A percentile compares a stretch with the other conserved stretches of the same genome.
Evolutionary conservation across 1,284 basidiomycete genomes (phyloP).

Genomic region (Ustilago vetiveriae): DNA sequence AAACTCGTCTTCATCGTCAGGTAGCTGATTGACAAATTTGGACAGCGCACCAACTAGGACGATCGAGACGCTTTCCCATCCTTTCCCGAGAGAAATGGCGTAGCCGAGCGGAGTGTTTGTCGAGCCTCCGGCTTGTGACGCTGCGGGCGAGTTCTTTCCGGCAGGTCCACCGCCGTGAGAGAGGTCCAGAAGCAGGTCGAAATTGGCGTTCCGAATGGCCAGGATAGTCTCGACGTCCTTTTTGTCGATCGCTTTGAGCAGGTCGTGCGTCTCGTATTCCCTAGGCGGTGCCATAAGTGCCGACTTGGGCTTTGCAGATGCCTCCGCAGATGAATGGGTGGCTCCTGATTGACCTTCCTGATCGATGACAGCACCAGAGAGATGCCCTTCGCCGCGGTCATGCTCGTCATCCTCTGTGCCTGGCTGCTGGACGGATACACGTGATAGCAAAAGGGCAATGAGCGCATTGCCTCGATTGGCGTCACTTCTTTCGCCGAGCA

Average conservation of each 20-base stretch:
- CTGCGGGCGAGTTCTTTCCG: slow-evolving; percentile 22
- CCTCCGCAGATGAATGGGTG: neutral
- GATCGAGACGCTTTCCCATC: slow-evolving; percentile 54
- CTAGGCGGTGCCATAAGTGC: slow-evolving; percentile 8
- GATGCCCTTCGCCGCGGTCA: slow-evolving; percentile 22
- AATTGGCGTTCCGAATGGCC: slow-evolving; percentile 59
- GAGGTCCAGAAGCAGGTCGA: slow-evolving; percentile 62
- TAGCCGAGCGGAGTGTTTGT: slow-evolving; percentile 56
- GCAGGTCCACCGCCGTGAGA: slow-evolving; percentile 26
- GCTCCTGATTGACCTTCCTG: neutral
- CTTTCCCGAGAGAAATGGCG: slow-evolving; percentile 58
- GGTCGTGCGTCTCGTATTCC: slow-evolving; percentile 58
- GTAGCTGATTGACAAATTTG: slow-evolving; percentile 63
- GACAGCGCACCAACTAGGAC: slow-evolving; percentile 61
- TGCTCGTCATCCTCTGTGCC: neutral
- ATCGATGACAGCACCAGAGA: slow-evolving; percentile 23
- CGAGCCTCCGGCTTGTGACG: slow-evolving; percentile 35
- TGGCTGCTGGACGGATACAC: slow-evolving; percentile 8
- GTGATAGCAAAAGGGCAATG: slow-evolving; percentile 44
- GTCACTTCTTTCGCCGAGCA: slow-evolving; percentile 47
- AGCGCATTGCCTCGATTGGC: slow-evolving; percentile 43
- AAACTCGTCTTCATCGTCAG: slow-evolving; percentile 55
- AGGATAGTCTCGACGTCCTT: slow-evolving; percentile 61
- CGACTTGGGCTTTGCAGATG: slow-evolving; percentile 4
- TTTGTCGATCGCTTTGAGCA: slow-evolving; percentile 63